These are phyloP conservation scores for Ilyonectria mors-panacis DNA, from an alignment of 2,329 filamentous ascomycete genomes.

Conservation along the genomic window DNA sequence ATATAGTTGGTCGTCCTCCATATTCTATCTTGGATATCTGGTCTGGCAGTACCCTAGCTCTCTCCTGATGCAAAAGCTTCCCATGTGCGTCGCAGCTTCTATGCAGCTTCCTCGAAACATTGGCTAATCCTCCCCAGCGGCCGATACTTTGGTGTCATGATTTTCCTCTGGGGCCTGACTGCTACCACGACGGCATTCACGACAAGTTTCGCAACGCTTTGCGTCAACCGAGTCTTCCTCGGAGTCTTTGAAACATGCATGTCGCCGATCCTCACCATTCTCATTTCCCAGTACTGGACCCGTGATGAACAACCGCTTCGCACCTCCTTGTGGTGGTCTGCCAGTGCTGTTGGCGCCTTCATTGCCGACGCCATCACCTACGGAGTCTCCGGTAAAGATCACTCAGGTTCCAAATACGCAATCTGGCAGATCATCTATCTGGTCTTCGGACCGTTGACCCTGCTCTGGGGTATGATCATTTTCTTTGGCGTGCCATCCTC, in stretches of 20 bases:
- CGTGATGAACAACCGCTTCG: constrained; percentile 36
- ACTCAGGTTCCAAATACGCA: not conserved
- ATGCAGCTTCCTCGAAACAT: not conserved
- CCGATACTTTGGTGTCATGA: not conserved
- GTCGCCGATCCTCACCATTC: constrained; percentile 29
- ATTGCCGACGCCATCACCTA: constrained; percentile 28
- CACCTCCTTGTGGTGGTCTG: constrained; percentile 35
- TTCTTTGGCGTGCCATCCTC: constrained; percentile 21
- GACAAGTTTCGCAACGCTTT: constrained; percentile 26
- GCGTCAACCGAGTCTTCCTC: constrained; percentile 32
- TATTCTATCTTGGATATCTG: not conserved
- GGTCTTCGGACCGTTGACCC: constrained; percentile 6
- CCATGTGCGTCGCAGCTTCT: not conserved
- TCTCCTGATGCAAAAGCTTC: not conserved
- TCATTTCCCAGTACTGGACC: constrained; percentile 35
- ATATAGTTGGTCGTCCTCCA: not conserved
- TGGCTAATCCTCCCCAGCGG: not conserved
- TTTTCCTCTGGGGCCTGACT: constrained; percentile 8
- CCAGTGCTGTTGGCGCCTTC: constrained; percentile 25
- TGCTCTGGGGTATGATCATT: constrained; percentile 19
- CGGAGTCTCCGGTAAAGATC: not conserved
- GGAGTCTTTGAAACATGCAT: constrained; percentile 35
- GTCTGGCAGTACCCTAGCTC: not conserved
- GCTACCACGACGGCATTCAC: not conserved
- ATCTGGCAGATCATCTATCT: constrained; percentile 18